Conservation (phyloP, 768 basidiomycete species). For the Boletus reticulatus region DNA sequence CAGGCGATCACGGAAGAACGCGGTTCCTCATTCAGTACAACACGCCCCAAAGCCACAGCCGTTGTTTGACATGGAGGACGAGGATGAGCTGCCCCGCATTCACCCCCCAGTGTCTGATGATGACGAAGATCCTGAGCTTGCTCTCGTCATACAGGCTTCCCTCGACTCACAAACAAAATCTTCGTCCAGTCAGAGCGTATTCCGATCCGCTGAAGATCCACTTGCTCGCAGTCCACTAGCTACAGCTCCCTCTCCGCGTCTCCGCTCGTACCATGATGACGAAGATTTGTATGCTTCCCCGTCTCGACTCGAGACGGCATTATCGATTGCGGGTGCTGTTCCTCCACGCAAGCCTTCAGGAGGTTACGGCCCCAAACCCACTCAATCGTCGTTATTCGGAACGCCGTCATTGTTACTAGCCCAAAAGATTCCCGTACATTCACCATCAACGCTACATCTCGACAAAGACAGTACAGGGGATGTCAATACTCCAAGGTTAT, state of each 20-base stretch:
- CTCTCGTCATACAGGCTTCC: constrained; percentile 62
- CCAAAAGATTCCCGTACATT: neutral
- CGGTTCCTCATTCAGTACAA: constrained; percentile 25
- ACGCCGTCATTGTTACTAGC: constrained; percentile 33
- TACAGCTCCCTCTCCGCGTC: neutral
- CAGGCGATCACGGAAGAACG: constrained; percentile 41
- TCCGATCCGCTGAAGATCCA: neutral
- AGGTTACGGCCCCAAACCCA: constrained; percentile 9
- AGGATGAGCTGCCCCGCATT: constrained; percentile 35
- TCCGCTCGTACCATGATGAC: constrained; percentile 28
- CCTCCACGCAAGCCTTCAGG: constrained; percentile 27
- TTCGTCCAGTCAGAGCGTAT: neutral
- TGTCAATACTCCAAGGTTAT: neutral
- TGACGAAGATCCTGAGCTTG: constrained; percentile 52
- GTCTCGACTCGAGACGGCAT: constrained; percentile 59
- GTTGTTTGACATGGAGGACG: constrained; percentile 55
- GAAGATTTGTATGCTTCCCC: constrained; percentile 52
- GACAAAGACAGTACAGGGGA: neutral
- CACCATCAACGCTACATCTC: neutral
- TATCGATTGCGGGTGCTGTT: constrained; percentile 64
- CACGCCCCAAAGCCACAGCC: constrained; percentile 40
- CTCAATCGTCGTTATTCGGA: constrained; percentile 35
- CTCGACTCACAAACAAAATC: constrained; percentile 36
- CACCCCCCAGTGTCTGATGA: constrained; percentile 34
- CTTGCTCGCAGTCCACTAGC: neutral